phyloP scores from a whole-genome alignment of 495 filamentous ascomycete species.

The Tuber brumale region DNA sequence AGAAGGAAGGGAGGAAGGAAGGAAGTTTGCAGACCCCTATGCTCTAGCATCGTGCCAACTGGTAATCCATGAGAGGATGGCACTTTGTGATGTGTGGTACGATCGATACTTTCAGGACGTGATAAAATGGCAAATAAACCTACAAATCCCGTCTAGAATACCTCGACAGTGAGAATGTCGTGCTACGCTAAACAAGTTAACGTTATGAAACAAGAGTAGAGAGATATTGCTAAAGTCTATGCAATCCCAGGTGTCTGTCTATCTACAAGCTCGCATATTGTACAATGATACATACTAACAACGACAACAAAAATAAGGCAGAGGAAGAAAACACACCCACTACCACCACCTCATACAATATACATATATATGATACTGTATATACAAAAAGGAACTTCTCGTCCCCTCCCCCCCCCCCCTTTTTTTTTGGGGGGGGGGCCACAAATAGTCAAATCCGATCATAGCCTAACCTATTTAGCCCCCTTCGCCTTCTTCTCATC shows the following conservation, averaged over 20 bases:
- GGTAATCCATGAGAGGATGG: not conserved
- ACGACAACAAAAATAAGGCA: not conserved
- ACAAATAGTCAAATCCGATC: not conserved
- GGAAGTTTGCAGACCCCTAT: not conserved
- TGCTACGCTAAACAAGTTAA: not conserved
- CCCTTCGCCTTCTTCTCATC: not conserved
- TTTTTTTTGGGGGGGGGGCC: too few species aligned
- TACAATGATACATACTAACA: conserved; percentile 1
- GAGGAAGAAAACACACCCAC: not conserved
- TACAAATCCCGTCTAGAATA: not conserved
- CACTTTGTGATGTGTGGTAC: not conserved
- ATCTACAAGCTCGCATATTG: not conserved
- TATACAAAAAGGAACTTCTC: not conserved
- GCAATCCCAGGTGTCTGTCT: not conserved
- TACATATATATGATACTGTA: not conserved
- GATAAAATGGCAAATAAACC: not conserved
- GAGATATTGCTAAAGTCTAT: not conserved
- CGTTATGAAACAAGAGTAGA: not conserved
- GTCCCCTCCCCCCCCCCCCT: too few species aligned
- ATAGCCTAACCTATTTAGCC: not conserved
- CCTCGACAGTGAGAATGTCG: not conserved
- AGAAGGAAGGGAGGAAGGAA: not conserved
- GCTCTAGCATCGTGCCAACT: not conserved
- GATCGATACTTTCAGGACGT: not conserved
- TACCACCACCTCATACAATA: not conserved